phyloP scores from a whole-genome alignment of 1,284 basidiomycete species.

The Rhodotorula sp. region DNA sequence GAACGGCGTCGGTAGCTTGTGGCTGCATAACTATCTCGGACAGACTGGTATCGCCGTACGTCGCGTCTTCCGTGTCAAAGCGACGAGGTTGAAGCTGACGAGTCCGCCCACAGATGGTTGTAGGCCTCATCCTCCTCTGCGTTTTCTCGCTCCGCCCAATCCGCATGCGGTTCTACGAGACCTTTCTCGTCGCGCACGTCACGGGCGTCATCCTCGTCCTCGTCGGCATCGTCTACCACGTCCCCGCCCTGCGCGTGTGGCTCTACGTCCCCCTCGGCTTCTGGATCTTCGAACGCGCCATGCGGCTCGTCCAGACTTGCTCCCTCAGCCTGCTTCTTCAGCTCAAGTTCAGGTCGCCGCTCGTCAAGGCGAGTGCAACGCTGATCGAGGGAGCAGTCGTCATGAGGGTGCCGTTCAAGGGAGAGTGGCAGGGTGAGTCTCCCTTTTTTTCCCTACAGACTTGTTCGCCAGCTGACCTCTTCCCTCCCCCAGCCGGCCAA shows the following conservation, averaged over 20 bases:
- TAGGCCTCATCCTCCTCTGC: constrained; percentile 25
- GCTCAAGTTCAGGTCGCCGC: constrained; percentile 22
- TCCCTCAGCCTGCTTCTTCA: constrained; percentile 17
- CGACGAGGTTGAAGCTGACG: not conserved
- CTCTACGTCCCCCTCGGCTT: constrained; percentile 34
- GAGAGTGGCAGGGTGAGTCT: constrained; percentile 16
- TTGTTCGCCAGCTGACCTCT: not conserved
- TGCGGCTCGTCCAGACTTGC: constrained; percentile 21
- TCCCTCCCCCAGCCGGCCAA: constrained; percentile 3
- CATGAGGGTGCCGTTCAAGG: constrained; percentile 33
- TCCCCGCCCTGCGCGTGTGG: constrained; percentile 22
- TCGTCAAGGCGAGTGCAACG: constrained; percentile 26
- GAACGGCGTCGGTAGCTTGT: constrained; percentile 18
- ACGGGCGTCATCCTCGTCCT: constrained; percentile 26
- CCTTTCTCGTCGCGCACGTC: constrained; percentile 34
- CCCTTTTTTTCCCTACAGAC: no score
- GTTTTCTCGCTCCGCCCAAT: constrained; percentile 23
- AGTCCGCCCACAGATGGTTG: constrained; percentile 11
- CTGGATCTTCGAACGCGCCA: constrained; percentile 33
- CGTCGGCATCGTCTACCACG: constrained; percentile 33
- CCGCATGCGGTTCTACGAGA: constrained; percentile 32
- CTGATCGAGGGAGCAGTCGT: constrained; percentile 36
- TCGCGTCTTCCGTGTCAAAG: not conserved
- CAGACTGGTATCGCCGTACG: constrained; percentile 29
- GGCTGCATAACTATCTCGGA: constrained; percentile 29